phyloP scores from a whole-genome alignment of 1,284 basidiomycete species.

The Sanguinoderma infundibulare region DNA sequence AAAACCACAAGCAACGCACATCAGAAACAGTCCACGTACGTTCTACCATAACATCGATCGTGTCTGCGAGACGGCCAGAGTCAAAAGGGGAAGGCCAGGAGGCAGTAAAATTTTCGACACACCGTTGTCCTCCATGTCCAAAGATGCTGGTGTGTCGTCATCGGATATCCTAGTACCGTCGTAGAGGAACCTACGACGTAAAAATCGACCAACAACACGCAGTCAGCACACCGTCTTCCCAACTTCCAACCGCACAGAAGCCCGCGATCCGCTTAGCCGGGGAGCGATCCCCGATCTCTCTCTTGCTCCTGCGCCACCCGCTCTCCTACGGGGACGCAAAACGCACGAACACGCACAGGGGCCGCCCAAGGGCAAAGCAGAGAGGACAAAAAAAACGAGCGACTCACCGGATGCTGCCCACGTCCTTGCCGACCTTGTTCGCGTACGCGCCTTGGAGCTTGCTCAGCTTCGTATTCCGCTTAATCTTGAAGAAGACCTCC shows the following conservation, averaged over 20 bases:
- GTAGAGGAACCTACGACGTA: conserved; percentile 74
- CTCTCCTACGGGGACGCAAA: background rate
- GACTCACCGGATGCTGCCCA: conserved; percentile 81
- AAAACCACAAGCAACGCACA: background rate
- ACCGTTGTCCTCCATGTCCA: conserved; percentile 90
- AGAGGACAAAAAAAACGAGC: background rate
- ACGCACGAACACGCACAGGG: background rate
- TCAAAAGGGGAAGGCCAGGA: background rate
- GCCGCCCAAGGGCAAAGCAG: background rate
- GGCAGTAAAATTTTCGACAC: conserved; percentile 30
- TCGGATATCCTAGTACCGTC: conserved; percentile 85
- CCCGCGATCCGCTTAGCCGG: background rate
- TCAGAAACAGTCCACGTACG: conserved; percentile 58
- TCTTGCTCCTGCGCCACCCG: background rate
- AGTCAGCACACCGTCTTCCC: background rate
- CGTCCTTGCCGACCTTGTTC: conserved; percentile 91
- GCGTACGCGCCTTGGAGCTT: conserved; percentile 96
- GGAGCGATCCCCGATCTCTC: background rate
- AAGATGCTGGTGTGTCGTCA: conserved; percentile 81
- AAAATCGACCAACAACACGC: background rate
- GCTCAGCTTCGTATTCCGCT: conserved; percentile 90
- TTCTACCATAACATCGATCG: conserved; percentile 92
- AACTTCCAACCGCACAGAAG: background rate
- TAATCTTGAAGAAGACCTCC: conserved; percentile 99
- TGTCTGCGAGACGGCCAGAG: conserved; percentile 50